Evolutionary conservation across 129 eudicot genomes (phyloP), one percentile per base, ranked within the genome.

Genomic region (Escallonia rubra): DNA sequence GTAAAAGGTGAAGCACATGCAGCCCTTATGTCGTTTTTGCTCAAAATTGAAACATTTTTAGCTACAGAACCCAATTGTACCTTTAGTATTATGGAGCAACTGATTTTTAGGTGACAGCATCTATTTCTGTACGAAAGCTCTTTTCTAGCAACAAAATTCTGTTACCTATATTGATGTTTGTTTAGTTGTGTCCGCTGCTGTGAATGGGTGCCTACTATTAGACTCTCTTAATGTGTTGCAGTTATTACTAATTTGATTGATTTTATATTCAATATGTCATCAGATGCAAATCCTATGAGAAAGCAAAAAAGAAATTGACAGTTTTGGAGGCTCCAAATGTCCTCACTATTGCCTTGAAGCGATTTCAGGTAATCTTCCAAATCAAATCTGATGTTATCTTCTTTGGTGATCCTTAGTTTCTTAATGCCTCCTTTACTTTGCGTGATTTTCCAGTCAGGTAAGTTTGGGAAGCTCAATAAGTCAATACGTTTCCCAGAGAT

Each of bases 211-310:
- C 50, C 10, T 9, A 46, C 50, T 46, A 11, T 11, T 52, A 52
- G 0, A 52, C 57, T 7, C 7, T 13, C 3, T 11, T 7, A 54
- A 54, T 54, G 59, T 13, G 23, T 54, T 54, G 34, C 13, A 54
- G 13, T 12, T 54, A 34, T n/a, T 9, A 46, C 10, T 46, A 46
- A 5, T 5, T 4, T 48, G 46, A 38, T 16, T 56, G 34, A 23
- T 23, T 63, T 7, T 43, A 12, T 16, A 2, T 61, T 23, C 48
- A 59, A 51, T 69, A 9, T 69, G 45, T 44, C 53, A 57, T 63
- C 74, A 93, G 99, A 76, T 93, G 99, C 80, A 84, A 86, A 69
- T 84, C 99, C 23, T 93, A 93, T 62, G 90, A 86, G 85, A 89
- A 76, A 76, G 99, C 95, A 23, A 84, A 77, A 76, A 93, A 93